Evolutionary conservation across 306 rosid species (phyloP).

Genomic region (Purshia tridentata): DNA sequence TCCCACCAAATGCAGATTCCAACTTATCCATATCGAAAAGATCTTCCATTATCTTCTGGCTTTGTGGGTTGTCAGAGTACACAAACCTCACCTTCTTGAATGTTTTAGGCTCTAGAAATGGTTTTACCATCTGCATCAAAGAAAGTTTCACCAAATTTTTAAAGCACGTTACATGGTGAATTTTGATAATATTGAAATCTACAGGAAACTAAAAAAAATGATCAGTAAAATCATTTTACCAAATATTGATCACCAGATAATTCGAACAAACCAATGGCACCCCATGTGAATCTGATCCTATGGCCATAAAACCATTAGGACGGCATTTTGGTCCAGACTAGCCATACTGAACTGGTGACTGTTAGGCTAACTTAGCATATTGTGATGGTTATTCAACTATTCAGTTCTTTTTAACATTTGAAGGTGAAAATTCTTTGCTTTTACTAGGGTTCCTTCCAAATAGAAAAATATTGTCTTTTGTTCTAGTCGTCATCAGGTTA

Average conservation of each 20-base stretch:
- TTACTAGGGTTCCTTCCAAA: neutral
- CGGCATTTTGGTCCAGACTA: neutral
- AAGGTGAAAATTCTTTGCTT: neutral
- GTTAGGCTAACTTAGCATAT: neutral
- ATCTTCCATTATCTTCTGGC: conserved; percentile 62
- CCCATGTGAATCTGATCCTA: neutral
- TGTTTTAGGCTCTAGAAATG: conserved; percentile 72
- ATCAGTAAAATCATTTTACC: neutral
- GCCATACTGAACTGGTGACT: neutral
- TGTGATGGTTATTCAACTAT: too few species aligned
- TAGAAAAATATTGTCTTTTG: neutral
- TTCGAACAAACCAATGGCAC: neutral
- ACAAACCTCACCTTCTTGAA: conserved; percentile 64
- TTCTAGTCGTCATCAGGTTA: neutral
- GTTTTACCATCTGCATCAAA: conserved; percentile 64
- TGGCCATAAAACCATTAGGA: neutral
- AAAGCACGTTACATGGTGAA: neutral
- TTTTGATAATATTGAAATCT: neutral
- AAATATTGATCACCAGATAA: neutral
- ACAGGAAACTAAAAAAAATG: neutral
- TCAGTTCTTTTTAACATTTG: too few species aligned
- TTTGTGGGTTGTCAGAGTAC: conserved; percentile 57
- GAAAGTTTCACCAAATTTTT: conserved; percentile 4
- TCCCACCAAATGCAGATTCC: conserved; percentile 73
- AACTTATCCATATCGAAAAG: conserved; percentile 53